Percentiles rank a stretch among this genome's conserved stretches.
These are phyloP conservation scores for Candolleomyces efflorescens DNA, from an alignment of 768 basidiomycete genomes.

Conservation along the genomic window DNA sequence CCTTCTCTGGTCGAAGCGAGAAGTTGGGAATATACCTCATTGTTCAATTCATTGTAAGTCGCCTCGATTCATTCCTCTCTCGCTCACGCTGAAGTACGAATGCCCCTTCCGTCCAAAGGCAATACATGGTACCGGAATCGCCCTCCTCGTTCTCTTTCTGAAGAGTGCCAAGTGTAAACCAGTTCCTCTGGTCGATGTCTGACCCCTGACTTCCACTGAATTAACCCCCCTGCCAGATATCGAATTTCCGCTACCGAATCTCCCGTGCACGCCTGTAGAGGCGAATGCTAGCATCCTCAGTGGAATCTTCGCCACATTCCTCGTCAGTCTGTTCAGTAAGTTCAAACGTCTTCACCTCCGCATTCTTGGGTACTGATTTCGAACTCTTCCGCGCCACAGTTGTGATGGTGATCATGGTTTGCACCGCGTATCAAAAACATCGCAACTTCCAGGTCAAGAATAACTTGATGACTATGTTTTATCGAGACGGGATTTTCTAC, in stretches of 20 bases:
- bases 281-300: no score
- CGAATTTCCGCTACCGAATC: no score
- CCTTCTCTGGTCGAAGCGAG: neutral
- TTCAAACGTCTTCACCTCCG: neutral
- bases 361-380: neutral
- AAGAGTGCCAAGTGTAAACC: no score
- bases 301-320: no score
- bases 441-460: neutral
- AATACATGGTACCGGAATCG: neutral
- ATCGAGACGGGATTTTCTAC: neutral
- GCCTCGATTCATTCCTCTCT: neutral
- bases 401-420: neutral
- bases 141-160: neutral
- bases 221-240: no score
- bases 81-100: neutral
- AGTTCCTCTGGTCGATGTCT: no score
- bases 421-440: neutral
- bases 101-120: neutral
- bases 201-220: no score
- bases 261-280: no score
- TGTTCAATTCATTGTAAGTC: neutral
- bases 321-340: neutral
- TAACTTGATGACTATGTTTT: neutral
- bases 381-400: neutral
- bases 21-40: neutral